These are phyloP conservation scores for Solanum sejunctum DNA, from an alignment of 257 asterid species.

Conservation along the genomic window DNA sequence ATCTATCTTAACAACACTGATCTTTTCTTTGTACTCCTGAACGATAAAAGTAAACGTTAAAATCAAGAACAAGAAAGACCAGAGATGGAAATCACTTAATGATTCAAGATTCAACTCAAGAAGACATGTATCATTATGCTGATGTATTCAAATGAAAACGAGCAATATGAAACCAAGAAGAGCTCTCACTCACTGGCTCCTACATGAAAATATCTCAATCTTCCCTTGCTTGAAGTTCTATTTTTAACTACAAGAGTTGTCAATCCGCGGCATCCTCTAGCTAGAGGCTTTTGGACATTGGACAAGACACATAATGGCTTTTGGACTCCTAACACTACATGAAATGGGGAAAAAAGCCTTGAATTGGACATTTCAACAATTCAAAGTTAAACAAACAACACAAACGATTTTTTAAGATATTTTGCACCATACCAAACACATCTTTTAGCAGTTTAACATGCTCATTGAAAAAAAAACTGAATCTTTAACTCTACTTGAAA, in stretches of 20 bases:
- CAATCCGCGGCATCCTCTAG: neutral
- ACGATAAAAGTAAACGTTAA: neutral
- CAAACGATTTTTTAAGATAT: neutral
- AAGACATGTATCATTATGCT: neutral
- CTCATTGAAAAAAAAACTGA: neutral
- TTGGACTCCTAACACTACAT: neutral
- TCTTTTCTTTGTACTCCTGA: constrained; percentile 67
- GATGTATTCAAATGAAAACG: neutral
- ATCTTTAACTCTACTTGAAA: neutral
- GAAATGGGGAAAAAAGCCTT: neutral
- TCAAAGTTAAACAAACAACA: neutral
- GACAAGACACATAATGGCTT: neutral
- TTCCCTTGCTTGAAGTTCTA: neutral
- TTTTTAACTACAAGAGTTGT: neutral
- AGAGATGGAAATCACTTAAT: neutral
- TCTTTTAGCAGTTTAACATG: neutral
- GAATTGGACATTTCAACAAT: neutral
- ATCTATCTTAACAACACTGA: constrained; percentile 65
- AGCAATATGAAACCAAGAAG: neutral
- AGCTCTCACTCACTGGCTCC: neutral
- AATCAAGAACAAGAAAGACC: neutral
- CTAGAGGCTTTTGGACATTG: neutral
- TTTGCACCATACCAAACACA: neutral
- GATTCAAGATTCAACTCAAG: neutral
- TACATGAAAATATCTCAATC: neutral